A percentile compares a stretch with the other conserved stretches of the same genome.
These are phyloP conservation scores for Suillus luteus DNA, from an alignment of 768 basidiomycete genomes.

Conservation along the genomic window DNA sequence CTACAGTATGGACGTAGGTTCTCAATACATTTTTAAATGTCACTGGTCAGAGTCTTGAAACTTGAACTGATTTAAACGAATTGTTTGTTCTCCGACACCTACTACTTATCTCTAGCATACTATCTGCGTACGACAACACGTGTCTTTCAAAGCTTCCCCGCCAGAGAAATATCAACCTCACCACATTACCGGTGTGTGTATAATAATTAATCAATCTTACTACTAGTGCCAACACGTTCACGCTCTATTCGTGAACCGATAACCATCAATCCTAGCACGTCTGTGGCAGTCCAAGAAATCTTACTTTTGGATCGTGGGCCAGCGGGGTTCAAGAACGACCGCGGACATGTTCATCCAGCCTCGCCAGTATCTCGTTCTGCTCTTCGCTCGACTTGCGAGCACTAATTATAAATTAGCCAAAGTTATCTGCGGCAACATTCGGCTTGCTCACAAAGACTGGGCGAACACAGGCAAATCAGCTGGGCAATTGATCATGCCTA, in stretches of 20 bases:
- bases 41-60: neutral
- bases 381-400: conserved; percentile 44
- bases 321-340: conserved; percentile 7
- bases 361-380: conserved; percentile 43
- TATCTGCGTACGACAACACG: neutral
- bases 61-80: neutral
- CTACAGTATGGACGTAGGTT: too few species aligned
- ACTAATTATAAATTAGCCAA: conserved; percentile 28
- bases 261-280: neutral
- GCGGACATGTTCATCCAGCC: conserved; percentile 40
- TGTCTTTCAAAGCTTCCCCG: too few species aligned
- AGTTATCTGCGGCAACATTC: neutral
- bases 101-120: neutral
- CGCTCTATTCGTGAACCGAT: neutral
- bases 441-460: conserved; percentile 57
- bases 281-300: neutral
- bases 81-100: neutral
- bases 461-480: conserved; percentile 60
- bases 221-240: neutral
- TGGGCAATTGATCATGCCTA: conserved; percentile 57
- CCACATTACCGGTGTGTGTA: neutral
- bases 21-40: neutral
- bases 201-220: neutral
- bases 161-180: neutral
- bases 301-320: neutral